Evolutionary conservation across 371 early-diverging fungal species (phyloP).

Genomic region (Apophysomyces variabilis): DNA sequence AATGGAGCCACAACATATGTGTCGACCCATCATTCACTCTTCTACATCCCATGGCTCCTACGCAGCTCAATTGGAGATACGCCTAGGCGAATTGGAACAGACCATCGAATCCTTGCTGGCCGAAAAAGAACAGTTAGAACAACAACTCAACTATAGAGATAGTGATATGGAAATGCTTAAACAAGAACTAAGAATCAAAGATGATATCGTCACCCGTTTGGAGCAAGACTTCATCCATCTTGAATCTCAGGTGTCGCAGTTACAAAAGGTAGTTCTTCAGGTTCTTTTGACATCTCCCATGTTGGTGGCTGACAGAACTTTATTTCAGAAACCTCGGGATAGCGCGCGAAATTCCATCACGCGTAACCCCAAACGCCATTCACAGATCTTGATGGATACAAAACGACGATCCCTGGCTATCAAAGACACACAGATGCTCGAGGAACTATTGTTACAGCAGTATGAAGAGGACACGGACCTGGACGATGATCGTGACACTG

Average conservation of each 20-base stretch:
- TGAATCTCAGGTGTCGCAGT: slow-evolving; percentile 13
- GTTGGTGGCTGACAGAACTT: not conserved
- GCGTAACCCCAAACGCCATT: slow-evolving; percentile 44
- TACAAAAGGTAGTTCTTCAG: slow-evolving; percentile 14
- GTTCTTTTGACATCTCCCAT: not conserved
- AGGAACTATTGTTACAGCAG: slow-evolving; percentile 37
- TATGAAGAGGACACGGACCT: slow-evolving; percentile 15
- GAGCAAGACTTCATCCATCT: slow-evolving; percentile 20
- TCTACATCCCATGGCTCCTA: slow-evolving; percentile 36
- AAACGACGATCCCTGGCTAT: slow-evolving; percentile 52
- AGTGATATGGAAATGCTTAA: slow-evolving; percentile 18
- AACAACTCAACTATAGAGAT: not conserved
- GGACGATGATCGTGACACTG: slow-evolving; percentile 15
- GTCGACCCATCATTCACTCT: slow-evolving; percentile 45
- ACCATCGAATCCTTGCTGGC: slow-evolving; percentile 21
- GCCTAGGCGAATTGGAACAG: slow-evolving; percentile 28
- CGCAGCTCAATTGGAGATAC: slow-evolving; percentile 37
- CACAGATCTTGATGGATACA: slow-evolving; percentile 51
- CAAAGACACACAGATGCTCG: slow-evolving; percentile 48
- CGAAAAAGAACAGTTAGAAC: slow-evolving; percentile 6
- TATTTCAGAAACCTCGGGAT: not conserved
- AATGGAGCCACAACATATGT: slow-evolving; percentile 45
- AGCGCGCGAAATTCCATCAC: too few species aligned
- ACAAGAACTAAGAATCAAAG: slow-evolving; percentile 20
- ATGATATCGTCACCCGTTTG: slow-evolving; percentile 16